Percentiles rank a stretch among this genome's conserved stretches.
These are phyloP conservation scores for Alnus glutinosa DNA, from an alignment of 306 rosid genomes.

Conservation along the genomic window DNA sequence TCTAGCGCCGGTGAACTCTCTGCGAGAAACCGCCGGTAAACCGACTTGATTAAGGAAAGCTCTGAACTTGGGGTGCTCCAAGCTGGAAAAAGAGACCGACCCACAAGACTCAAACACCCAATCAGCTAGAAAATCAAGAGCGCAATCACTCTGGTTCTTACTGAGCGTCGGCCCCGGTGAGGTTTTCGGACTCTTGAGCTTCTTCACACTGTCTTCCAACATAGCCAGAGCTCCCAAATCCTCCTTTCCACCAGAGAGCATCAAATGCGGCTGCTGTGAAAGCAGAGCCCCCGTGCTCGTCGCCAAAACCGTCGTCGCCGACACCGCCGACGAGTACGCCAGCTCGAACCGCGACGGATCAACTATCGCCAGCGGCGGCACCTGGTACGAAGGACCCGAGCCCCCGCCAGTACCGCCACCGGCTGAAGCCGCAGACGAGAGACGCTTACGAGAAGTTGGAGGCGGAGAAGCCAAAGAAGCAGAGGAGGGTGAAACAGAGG, in stretches of 20 bases:
- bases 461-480: conserved; percentile 28
- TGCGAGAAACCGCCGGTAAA: conserved; percentile 55
- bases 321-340: conserved; percentile 37
- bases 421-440: conserved; percentile 38
- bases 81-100: conserved; percentile 70
- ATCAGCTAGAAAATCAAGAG: conserved; percentile 70
- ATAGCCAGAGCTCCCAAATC: conserved; percentile 89
- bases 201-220: conserved; percentile 95
- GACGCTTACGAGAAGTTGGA: conserved; percentile 54
- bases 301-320: conserved; percentile 28
- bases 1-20: conserved; percentile 57
- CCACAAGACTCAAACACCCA: conserved; percentile 90
- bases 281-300: conserved; percentile 28
- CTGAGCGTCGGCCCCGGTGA: conserved; percentile 71
- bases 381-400: conserved; percentile 42
- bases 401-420: conserved; percentile 8
- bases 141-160: conserved; percentile 65
- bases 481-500: conserved; percentile 65
- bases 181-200: conserved; percentile 88
- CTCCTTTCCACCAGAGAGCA: conserved; percentile 90
- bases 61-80: conserved; percentile 82
- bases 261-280: conserved; percentile 66
- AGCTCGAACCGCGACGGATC: conserved; percentile 60
- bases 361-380: conserved; percentile 45
- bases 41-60: conserved; percentile 85